Conservation (phyloP, 2,329 filamentous ascomycete species). For the Drechslerella coelobrocha region DNA sequence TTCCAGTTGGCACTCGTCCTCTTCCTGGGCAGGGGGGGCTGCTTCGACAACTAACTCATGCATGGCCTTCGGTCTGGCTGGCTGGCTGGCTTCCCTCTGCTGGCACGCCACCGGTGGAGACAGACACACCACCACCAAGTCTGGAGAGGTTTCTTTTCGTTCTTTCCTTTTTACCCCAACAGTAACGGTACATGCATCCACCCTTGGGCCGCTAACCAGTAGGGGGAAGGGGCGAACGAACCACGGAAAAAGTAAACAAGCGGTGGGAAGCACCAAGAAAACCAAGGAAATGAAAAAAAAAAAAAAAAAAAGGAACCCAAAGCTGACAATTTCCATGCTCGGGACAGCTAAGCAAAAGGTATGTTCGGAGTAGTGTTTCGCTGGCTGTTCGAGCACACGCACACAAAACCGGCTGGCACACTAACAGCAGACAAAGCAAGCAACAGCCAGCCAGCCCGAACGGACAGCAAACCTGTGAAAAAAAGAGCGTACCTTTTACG, state of each 20-base stretch:
- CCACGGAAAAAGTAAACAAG: constrained; percentile 47
- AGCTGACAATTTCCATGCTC: constrained; percentile 51
- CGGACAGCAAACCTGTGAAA: no score
- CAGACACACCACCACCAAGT: constrained; percentile 30
- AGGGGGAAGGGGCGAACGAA: constrained; percentile 35
- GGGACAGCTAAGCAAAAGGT: constrained; percentile 48
- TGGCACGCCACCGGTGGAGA: constrained; percentile 10
- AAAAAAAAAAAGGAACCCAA: no score
- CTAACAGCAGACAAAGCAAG: neutral
- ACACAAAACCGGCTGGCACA: constrained; percentile 1
- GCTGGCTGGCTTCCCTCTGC: constrained; percentile 15
- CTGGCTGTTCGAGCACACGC: neutral
- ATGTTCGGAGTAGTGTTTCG: neutral
- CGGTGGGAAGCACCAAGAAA: constrained; percentile 46
- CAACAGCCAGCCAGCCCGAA: constrained; percentile 13
- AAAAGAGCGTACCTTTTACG: no score
- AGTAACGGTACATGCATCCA: constrained; percentile 51
- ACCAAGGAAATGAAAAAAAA: no score
- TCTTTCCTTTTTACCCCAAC: constrained; percentile 51
- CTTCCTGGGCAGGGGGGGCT: constrained; percentile 49
- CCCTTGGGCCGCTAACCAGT: constrained; percentile 42
- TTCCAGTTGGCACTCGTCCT: constrained; percentile 43
- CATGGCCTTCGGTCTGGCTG: constrained; percentile 22
- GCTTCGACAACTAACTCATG: constrained; percentile 32
- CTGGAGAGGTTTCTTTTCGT: constrained; percentile 37